These are phyloP conservation scores for Leccinellum luteum DNA, from an alignment of 768 basidiomycete species.

Conservation along the genomic window DNA sequence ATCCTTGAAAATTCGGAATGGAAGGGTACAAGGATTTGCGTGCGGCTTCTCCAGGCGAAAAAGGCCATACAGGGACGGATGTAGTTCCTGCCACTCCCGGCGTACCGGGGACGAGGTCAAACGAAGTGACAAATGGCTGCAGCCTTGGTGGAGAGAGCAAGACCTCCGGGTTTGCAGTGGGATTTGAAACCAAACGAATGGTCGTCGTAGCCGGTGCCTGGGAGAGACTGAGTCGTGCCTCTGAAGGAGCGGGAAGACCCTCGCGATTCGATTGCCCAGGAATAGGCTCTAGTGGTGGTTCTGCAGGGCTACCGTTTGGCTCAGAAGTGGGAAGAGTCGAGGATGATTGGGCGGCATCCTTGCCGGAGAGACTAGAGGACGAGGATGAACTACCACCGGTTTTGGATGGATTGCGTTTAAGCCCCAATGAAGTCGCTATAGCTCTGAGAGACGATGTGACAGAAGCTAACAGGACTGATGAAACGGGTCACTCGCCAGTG, in stretches of 20 bases:
- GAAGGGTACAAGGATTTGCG: constrained; percentile 39
- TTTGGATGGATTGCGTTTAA: constrained; percentile 47
- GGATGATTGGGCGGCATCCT: constrained; percentile 18
- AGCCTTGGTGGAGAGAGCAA: constrained; percentile 56
- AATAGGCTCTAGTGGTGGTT: constrained; percentile 42
- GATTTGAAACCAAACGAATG: constrained; percentile 43
- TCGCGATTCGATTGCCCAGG: constrained; percentile 59
- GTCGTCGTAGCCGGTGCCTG: constrained; percentile 46
- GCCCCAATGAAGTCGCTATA: constrained; percentile 70
- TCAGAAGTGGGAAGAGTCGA: constrained; percentile 32
- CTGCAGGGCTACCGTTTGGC: constrained; percentile 14
- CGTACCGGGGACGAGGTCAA: constrained; percentile 63
- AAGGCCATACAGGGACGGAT: constrained; percentile 38
- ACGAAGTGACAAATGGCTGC: constrained; percentile 61
- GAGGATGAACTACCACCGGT: constrained; percentile 21
- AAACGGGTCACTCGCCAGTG: neutral
- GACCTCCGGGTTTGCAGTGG: constrained; percentile 19
- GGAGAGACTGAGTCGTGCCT: constrained; percentile 62
- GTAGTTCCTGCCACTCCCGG: constrained; percentile 34
- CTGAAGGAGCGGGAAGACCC: constrained; percentile 57
- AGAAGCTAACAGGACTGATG: constrained; percentile 39
- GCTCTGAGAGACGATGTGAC: constrained; percentile 74
- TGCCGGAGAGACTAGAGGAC: constrained; percentile 29
- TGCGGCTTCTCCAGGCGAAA: constrained; percentile 31
- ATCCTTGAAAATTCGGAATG: constrained; percentile 34